Conservation (phyloP, 176 grass and related monocot species). For the Panicum miliaceum region DNA sequence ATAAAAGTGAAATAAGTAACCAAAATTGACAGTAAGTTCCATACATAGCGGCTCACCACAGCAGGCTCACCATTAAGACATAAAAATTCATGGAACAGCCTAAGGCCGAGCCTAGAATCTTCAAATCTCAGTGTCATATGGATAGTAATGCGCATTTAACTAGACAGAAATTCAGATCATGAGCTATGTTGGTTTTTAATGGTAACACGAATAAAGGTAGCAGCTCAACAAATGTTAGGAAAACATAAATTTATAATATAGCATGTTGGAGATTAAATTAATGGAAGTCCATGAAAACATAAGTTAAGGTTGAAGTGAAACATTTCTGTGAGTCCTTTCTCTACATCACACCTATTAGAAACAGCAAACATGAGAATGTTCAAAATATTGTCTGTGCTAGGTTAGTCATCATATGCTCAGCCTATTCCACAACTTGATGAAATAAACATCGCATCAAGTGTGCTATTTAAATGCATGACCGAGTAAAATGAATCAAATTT, state of each 20-base stretch:
- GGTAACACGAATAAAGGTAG: not conserved
- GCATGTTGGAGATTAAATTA: not conserved
- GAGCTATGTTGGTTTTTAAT: not conserved
- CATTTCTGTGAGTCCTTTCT: not conserved
- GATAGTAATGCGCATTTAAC: not conserved
- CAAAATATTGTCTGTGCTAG: not conserved
- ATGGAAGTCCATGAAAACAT: not conserved
- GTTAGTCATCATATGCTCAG: not conserved
- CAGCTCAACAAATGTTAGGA: not conserved
- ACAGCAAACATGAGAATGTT: not conserved
- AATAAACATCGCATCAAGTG: not conserved
- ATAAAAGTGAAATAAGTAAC: not conserved
- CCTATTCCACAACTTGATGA: not conserved
- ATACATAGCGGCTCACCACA: not conserved
- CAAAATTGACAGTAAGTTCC: not conserved
- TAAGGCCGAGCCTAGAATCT: not conserved
- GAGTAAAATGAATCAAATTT: conserved; percentile 17
- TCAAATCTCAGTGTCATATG: not conserved
- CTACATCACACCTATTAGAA: not conserved
- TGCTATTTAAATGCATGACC: conserved; percentile 1
- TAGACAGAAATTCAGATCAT: not conserved
- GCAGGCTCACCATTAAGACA: not conserved
- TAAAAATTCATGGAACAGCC: not conserved
- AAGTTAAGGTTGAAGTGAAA: not conserved
- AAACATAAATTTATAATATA: not conserved